Base-by-base conservation (phyloP, 1,139 yeast species). In the Blastobotrys raffinosifermentans region DNA sequence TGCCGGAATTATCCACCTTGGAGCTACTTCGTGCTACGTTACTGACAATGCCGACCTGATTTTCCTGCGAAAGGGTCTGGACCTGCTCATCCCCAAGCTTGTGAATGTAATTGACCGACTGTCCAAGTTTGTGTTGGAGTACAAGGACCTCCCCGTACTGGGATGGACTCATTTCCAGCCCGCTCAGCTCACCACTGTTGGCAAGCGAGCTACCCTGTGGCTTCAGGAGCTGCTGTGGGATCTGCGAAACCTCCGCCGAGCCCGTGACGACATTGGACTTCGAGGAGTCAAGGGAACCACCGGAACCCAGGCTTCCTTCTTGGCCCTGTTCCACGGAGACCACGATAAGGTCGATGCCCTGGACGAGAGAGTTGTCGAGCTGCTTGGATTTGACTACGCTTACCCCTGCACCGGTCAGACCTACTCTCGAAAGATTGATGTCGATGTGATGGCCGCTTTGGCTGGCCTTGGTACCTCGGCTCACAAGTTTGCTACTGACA, bases 121-220 rank as follows among this genome's bases (percentile, higher is more conserved):
- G 61, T 68, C 89, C 43, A 70, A 82, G 60, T 91, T 93, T 64
- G 97, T 98, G 36, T 59, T 86, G 49, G 78, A 84, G 62, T 77
- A 91, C 71, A 91, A 91, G 70, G 97, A 91, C 63, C 67, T 87
- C 65, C 98, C 99, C 31, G 96, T 89, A 34, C 75, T 91, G 51
- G 99, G 99, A 27, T 91, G 97, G 96, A 91, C 99, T 43, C 99
- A 91, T 66, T 91, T 91, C 77, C 99, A 91, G 69, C 99, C 99
- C 15, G 98, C 98, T 40, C 99, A 91, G 70, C 76, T 93, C 60
- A 89, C 97, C 48, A 91, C 99, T 31, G 95, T 91, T 46, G 99
- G 99, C 60, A 91, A 91, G 73, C 82, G 99, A 69, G 94, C 95
- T 41, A 86, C 96, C 34, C 72, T 91, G 57, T 91, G 98, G 98